Percentiles rank a stretch among this genome's conserved stretches.
Evolutionary conservation across 2,329 filamentous ascomycete genomes (phyloP).

Genomic region (Penicillium sp.): DNA sequence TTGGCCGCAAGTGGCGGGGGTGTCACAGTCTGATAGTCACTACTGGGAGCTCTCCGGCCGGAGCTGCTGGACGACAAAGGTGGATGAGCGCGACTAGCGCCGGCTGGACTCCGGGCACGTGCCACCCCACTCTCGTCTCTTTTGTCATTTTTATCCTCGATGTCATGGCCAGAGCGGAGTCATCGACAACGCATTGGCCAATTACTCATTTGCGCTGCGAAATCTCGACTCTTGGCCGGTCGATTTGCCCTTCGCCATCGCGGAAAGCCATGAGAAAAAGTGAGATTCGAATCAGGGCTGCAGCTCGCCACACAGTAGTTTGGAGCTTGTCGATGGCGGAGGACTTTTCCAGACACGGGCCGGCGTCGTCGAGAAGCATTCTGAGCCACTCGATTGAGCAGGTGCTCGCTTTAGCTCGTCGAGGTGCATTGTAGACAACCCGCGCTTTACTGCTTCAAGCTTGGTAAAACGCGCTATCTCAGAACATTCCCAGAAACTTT

Average conservation of each 20-base stretch:
- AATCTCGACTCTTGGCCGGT: not conserved
- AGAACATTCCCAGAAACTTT: not conserved
- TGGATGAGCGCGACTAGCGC: slow-evolving; percentile 9
- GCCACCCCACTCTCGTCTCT: not conserved
- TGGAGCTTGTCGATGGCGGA: slow-evolving; percentile 11
- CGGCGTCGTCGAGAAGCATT: slow-evolving; percentile 3
- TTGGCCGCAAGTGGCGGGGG: slow-evolving; percentile 8
- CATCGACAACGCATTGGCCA: not conserved
- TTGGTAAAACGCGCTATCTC: slow-evolving; percentile 2
- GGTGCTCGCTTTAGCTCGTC: slow-evolving; percentile 15
- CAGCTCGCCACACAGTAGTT: not conserved
- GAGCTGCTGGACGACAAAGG: not conserved
- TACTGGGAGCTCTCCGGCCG: not conserved
- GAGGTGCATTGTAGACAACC: not conserved
- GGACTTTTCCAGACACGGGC: slow-evolving; percentile 1
- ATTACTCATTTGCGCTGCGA: not conserved
- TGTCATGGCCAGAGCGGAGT: not conserved
- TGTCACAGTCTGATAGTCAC: not conserved
- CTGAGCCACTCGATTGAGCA: slow-evolving; percentile 24
- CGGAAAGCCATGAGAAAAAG: not conserved
- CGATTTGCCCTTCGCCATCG: not conserved
- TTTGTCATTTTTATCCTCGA: not conserved
- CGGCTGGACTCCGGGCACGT: slow-evolving; percentile 8
- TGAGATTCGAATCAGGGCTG: not conserved
- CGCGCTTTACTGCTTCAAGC: slow-evolving; percentile 8